Conservation (phyloP, 768 basidiomycete species). For the Termitomyces heimii region DNA sequence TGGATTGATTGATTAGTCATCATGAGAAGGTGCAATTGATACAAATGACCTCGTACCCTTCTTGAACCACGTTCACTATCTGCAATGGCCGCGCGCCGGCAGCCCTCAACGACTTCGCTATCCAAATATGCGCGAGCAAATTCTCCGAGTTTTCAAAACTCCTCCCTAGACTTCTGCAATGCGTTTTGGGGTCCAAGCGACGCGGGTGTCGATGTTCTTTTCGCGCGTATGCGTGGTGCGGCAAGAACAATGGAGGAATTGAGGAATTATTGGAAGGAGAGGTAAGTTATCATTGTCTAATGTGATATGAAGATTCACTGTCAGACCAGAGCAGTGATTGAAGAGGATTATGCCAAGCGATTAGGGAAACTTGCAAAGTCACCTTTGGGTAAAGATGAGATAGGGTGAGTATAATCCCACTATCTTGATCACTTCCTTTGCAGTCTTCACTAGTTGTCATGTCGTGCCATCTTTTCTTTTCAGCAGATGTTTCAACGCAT, state of each 20-base stretch:
- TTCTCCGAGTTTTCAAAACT: conserved; percentile 40
- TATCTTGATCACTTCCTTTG: neutral
- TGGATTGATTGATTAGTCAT: conserved; percentile 8
- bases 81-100: conserved; percentile 67
- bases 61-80: conserved; percentile 8
- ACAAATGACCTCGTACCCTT: neutral
- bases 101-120: conserved; percentile 77
- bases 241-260: conserved; percentile 86
- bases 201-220: conserved; percentile 86
- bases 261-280: conserved; percentile 86
- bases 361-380: conserved; percentile 73
- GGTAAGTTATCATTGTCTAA: conserved; percentile 45
- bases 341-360: conserved; percentile 93
- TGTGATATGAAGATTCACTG: conserved; percentile 1
- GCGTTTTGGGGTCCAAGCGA: conserved; percentile 91
- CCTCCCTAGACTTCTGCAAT: conserved; percentile 88
- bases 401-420: conserved; percentile 63
- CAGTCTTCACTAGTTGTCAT: neutral
- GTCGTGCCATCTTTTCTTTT: neutral
- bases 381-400: conserved; percentile 82
- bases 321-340: conserved; percentile 66
- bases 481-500: neutral
- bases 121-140: conserved; percentile 58
- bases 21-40: neutral
- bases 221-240: conserved; percentile 85